phyloP scores from a whole-genome alignment of 176 grass and related monocot species.

The Musa troglodytarum region DNA sequence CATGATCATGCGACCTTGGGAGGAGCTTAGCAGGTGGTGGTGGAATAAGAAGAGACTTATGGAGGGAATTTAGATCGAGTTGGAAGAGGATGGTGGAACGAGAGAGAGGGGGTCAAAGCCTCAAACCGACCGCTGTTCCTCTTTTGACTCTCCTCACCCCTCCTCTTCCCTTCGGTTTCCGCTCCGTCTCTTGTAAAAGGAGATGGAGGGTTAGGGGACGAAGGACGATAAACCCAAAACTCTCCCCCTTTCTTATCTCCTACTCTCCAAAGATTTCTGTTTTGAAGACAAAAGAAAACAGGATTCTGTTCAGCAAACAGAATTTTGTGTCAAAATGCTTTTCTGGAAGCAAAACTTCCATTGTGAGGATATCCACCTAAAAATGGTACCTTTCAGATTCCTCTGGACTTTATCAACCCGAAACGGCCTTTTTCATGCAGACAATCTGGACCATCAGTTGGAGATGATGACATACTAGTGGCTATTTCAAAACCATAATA shows the following conservation, averaged over 20 bases:
- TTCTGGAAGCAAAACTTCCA: too few relatives aligned
- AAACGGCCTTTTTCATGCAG: too few relatives aligned
- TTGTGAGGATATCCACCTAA: too few relatives aligned
- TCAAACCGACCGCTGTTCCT: not conserved
- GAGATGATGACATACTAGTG: too few relatives aligned
- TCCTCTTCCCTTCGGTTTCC: not conserved
- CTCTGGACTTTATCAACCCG: too few relatives aligned
- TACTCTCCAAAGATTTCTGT: not conserved
- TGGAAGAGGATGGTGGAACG: not conserved
- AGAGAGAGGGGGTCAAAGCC: not conserved
- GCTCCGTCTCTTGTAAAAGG: not conserved
- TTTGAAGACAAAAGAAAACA: too few relatives aligned
- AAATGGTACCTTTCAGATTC: too few relatives aligned
- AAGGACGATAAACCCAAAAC: not conserved
- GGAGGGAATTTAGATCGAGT: not conserved
- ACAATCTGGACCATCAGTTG: too few relatives aligned
- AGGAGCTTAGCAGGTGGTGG: not conserved
- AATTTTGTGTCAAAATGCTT: too few relatives aligned
- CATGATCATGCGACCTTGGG: not conserved
- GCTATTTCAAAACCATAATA: too few relatives aligned
- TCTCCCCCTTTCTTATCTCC: not conserved
- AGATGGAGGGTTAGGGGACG: not conserved
- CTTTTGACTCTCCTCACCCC: not conserved
- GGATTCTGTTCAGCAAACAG: too few relatives aligned
- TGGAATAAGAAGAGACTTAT: not conserved